These are phyloP conservation scores for Candida neerlandica DNA, from an alignment of 1,139 yeast species.

Conservation along the genomic window DNA sequence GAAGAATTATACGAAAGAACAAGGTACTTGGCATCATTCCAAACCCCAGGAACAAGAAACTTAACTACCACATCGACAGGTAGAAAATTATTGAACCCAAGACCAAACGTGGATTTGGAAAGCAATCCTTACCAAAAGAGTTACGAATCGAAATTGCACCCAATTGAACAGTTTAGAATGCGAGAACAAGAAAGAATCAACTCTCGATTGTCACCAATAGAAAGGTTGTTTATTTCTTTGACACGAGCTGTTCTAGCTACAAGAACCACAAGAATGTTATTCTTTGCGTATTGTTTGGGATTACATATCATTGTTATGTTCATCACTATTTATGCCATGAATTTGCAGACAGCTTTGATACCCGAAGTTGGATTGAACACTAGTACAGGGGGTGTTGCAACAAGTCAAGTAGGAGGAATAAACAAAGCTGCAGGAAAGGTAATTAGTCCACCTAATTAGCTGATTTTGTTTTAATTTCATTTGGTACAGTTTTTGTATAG, in stretches of 20 bases:
- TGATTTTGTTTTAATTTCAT: not conserved
- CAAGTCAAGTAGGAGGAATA: constrained; percentile 9
- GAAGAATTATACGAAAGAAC: constrained; percentile 79
- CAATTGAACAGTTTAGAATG: constrained; percentile 80
- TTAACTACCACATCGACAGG: constrained; percentile 19
- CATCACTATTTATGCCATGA: constrained; percentile 61
- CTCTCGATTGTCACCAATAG: constrained; percentile 74
- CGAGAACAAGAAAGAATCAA: constrained; percentile 77
- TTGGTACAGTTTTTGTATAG: not conserved
- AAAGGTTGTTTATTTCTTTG: constrained; percentile 72
- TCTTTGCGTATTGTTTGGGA: constrained; percentile 72
- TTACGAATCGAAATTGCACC: constrained; percentile 81
- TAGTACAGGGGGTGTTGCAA: constrained; percentile 47
- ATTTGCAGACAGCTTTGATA: constrained; percentile 45
- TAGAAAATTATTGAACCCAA: constrained; percentile 34
- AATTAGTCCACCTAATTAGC: not conserved
- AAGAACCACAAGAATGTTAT: constrained; percentile 69
- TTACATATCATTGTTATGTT: constrained; percentile 75
- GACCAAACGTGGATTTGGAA: constrained; percentile 54
- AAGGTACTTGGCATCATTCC: constrained; percentile 66
- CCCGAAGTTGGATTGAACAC: constrained; percentile 53
- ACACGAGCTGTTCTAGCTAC: constrained; percentile 78
- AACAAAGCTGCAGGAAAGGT: not conserved
- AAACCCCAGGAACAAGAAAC: constrained; percentile 15
- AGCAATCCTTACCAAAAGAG: constrained; percentile 56